Base-by-base conservation (phyloP, 208 protist genomes). In the Wallacemonas rigidus region DNA sequence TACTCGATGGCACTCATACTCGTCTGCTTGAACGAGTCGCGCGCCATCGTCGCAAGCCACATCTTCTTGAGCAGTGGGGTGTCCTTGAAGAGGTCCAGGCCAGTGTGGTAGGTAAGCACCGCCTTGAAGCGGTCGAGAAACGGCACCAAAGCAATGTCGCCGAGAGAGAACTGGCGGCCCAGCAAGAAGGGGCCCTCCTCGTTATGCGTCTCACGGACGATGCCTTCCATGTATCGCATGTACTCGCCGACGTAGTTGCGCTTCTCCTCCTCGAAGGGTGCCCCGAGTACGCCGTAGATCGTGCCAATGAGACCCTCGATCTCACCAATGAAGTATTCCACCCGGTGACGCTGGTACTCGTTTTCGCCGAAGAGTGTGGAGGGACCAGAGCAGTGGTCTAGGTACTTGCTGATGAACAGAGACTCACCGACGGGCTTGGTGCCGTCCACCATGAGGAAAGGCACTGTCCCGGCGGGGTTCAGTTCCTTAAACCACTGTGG, bases 111-210 rank as follows among this genome's bases (percentile, higher is more conserved):
- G 50, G 11, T 56, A 44, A 61, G 67, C 4, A 35, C 15, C 43
- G 60, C 15, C 60, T 65, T 65, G 41, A 41, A 4, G 62, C 76
- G 76, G 35, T 79, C 80, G 12, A 85, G 65, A 44, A 82, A 74
- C 38, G 80, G 75, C 35, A 85, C 50, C 56, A 85, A 17, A 38
- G 51, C 69, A 9, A 85, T 38, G 54, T 85, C 80, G 1, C 58
- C 80, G 38, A 71, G 68, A 2, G 76, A 77, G 48, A 82, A 53
- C 40, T 53, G 51, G 35, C 53, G 50, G 15, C 80, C 80, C 45
- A 71, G 70, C 54, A 79, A 72, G 57, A 85, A 85, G 5, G 80
- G 80, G 4, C 80, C 80, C 7, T 51, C 43, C n/a, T 40, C 17
- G 4, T 15, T 15, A 36, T 72, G 67, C 11, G 60, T 50, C 67